Conservation (phyloP, 306 rosid species). For the Prunus mira region DNA sequence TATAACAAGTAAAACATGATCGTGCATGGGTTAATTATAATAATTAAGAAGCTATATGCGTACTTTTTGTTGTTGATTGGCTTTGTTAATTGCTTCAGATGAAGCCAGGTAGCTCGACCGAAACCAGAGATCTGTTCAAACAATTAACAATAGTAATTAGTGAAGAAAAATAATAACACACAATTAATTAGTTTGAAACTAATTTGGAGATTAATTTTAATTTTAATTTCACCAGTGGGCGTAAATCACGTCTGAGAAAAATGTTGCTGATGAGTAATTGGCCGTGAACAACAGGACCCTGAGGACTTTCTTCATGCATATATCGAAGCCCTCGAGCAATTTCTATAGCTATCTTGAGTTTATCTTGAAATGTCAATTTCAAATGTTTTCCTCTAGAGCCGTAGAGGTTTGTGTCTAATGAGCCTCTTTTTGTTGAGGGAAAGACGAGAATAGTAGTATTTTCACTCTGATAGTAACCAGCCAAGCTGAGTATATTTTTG, state of each 20-base stretch:
- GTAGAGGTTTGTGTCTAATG: constrained; percentile 1
- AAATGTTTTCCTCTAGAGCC: constrained; percentile 5
- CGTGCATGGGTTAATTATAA: background rate
- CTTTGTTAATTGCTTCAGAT: constrained; percentile 8
- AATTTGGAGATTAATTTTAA: background rate
- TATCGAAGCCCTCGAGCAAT: constrained; percentile 34
- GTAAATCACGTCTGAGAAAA: constrained; percentile 15
- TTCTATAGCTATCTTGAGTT: constrained; percentile 12
- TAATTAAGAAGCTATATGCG: background rate
- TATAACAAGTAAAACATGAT: background rate
- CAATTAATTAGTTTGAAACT: background rate
- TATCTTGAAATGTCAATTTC: constrained; percentile 20
- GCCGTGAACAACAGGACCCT: constrained; percentile 25
- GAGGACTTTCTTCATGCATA: constrained; percentile 31
- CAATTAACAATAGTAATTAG: background rate
- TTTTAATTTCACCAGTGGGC: constrained; percentile 11
- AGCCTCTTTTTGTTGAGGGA: constrained; percentile 14
- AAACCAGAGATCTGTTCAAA: constrained; percentile 25
- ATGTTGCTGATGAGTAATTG: constrained; percentile 17
- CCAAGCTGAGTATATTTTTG: constrained; percentile 18
- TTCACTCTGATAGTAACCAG: constrained; percentile 3
- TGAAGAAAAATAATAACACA: background rate
- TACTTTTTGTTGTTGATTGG: constrained; percentile 13
- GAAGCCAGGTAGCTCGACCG: constrained; percentile 29
- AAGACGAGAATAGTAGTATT: constrained; percentile 10